A percentile compares a stretch with the other conserved stretches of the same genome.
These are phyloP conservation scores for Diospyros lotus DNA, from an alignment of 148 eudicot genomes.

Conservation along the genomic window DNA sequence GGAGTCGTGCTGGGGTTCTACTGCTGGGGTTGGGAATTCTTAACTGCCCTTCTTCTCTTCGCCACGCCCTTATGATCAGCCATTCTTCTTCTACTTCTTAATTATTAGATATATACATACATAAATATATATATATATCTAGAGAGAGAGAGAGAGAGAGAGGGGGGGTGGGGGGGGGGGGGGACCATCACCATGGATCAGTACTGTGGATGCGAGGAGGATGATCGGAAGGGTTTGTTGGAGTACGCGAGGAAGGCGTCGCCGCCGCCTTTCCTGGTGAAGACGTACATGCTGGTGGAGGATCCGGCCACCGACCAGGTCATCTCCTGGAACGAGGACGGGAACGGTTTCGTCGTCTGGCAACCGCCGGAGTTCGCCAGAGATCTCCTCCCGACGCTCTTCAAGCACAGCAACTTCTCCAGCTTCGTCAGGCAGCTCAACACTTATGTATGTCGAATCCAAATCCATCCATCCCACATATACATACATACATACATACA, in stretches of 20 bases:
- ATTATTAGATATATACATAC: too few relatives aligned
- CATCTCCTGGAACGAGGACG: slow-evolving; percentile 74
- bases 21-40: slow-evolving; percentile 84
- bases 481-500: background rate
- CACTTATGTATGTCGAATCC: slow-evolving; percentile 62
- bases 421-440: slow-evolving; percentile 97
- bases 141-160: too few relatives aligned
- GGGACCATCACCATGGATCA: slow-evolving; percentile 17
- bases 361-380: slow-evolving; percentile 91
- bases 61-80: slow-evolving; percentile 9
- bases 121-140: background rate
- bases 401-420: slow-evolving; percentile 96
- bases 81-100: background rate
- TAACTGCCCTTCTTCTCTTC: slow-evolving; percentile 90
- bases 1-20: slow-evolving; percentile 77
- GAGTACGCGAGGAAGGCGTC: slow-evolving; percentile 52
- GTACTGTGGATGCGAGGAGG: slow-evolving; percentile 8
- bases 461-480: background rate
- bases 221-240: slow-evolving; percentile 19
- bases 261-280: slow-evolving; percentile 80
- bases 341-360: slow-evolving; percentile 88
- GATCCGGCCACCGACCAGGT: slow-evolving; percentile 65
- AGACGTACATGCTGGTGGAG: slow-evolving; percentile 84
- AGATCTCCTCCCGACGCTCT: slow-evolving; percentile 82
- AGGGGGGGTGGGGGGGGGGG: too few relatives aligned